Base-by-base conservation (phyloP, 805 yeast species). In the Scheffersomyces lignosus region DNA sequence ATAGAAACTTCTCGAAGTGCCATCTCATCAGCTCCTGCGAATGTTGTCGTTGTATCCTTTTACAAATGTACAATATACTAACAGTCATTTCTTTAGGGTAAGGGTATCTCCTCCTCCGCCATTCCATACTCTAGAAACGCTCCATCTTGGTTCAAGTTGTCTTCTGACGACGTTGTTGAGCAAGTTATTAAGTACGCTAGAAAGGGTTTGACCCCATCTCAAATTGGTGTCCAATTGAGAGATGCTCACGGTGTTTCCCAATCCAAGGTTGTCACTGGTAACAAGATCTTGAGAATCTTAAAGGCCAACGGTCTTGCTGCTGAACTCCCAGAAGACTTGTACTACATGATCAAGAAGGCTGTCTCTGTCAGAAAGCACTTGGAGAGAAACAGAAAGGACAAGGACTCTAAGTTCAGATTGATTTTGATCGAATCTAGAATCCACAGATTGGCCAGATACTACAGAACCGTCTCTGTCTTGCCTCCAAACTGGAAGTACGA, bases 401-500 rank as follows among this genome's bases (percentile, higher is more conserved):
- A 93, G 84, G 99, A 93, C 80, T 93, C 99, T 63, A 93, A 93
- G 81, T 93, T 93, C 96, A 88, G 99, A 85, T 88, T 93, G 70
- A 93, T 93, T 93, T 85, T 93, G 76, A 90, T 93, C 75, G 99
- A 93, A 81, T 91, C 98, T 56, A 90, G 99, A 89, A 93, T 93
- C 81, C 99, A 93, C 96, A 91, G 99, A 85, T 87, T 93, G 72
- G 96, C 99, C 62, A 87, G 99, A 81, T 93, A 93, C 95, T 93
- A 93, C 96, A 91, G 96, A 88, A 87, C 96, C 64, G 96, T 88
- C 64, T 80, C 96, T 68, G 98, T 93, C 65, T 84, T 93, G 70
- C 99, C 99, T 64, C 98, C 99, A 73, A 90, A 86, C 93, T 93
- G 99, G 99, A 93, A 93, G 81, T 93, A 87, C 95, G 99, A 93